A percentile compares a stretch with the other conserved stretches of the same genome.
These are phyloP conservation scores for Omphalotus guepiniiformis DNA, from an alignment of 768 basidiomycete species.

Conservation along the genomic window DNA sequence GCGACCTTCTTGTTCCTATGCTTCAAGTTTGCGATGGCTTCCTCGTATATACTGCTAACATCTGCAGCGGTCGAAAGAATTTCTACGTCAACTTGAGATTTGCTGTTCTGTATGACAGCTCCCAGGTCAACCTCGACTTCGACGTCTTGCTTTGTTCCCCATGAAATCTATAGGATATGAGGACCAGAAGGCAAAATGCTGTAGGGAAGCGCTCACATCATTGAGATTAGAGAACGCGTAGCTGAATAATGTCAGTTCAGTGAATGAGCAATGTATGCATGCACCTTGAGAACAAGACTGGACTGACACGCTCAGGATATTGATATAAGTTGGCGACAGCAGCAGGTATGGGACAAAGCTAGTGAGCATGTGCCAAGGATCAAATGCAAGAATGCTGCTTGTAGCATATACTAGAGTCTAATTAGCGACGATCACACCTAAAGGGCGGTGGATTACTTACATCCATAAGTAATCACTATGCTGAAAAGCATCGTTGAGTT, in stretches of 20 bases:
- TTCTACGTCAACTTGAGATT: constrained; percentile 84
- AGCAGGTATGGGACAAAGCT: constrained; percentile 87
- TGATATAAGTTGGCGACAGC: constrained; percentile 78
- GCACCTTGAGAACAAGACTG: too few relatives aligned
- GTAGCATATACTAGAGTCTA: constrained; percentile 60
- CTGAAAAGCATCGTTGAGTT: constrained; percentile 82
- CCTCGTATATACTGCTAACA: constrained; percentile 80
- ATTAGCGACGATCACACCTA: not conserved
- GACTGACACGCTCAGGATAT: constrained; percentile 70
- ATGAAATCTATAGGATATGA: constrained; percentile 71
- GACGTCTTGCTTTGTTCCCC: constrained; percentile 95
- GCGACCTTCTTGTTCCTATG: constrained; percentile 38
- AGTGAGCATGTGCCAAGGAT: constrained; percentile 96
- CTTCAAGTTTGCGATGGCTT: constrained; percentile 72
- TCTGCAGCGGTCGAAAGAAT: constrained; percentile 79
- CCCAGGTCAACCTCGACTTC: constrained; percentile 75
- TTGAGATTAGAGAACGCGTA: constrained; percentile 86
- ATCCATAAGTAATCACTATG: constrained; percentile 79
- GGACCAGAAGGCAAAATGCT: constrained; percentile 6
- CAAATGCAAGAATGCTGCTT: constrained; percentile 78
- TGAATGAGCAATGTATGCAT: constrained; percentile 14
- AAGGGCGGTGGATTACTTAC: constrained; percentile 31
- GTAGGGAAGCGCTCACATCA: constrained; percentile 51
- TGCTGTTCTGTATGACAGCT: constrained; percentile 73
- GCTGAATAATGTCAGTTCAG: constrained; percentile 42